phyloP scores from a whole-genome alignment of 495 filamentous ascomycete genomes.

The Ascodesmis nigricans region DNA sequence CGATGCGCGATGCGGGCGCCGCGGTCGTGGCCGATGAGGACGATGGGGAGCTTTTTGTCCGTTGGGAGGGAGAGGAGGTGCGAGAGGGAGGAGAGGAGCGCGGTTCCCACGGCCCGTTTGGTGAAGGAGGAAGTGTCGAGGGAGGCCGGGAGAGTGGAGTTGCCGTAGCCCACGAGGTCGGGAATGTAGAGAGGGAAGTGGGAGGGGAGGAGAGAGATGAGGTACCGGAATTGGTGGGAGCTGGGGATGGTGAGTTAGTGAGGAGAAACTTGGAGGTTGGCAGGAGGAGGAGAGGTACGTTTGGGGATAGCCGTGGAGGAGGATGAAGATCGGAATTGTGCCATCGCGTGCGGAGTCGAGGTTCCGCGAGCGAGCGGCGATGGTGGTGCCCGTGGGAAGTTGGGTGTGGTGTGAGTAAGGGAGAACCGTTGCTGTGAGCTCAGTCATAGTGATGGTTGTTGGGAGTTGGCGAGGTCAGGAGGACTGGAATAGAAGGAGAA shows the following conservation, averaged over 20 bases:
- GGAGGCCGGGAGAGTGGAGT: constrained; percentile 15
- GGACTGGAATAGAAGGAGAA: too few species aligned
- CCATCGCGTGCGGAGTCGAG: too few species aligned
- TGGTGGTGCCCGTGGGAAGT: too few species aligned
- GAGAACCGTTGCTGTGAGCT: too few species aligned
- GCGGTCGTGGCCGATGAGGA: constrained; percentile 28
- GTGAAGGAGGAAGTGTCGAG: constrained; percentile 19
- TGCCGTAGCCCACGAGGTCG: constrained; percentile 28
- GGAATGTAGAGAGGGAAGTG: constrained; percentile 23
- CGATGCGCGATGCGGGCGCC: constrained; percentile 29
- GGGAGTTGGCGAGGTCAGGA: too few species aligned
- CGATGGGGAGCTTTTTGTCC: constrained; percentile 1
- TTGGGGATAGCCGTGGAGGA: constrained; percentile 23
- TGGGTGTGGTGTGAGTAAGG: too few species aligned
- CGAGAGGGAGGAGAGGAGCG: constrained; percentile 20
- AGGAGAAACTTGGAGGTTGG: too few species aligned
- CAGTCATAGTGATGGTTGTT: too few species aligned
- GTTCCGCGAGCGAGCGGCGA: too few species aligned
- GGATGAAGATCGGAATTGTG: constrained; percentile 19
- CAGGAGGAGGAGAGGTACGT: too few species aligned
- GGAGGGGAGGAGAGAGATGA: constrained; percentile 13
- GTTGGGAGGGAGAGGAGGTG: constrained; percentile 1
- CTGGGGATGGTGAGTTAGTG: too few species aligned
- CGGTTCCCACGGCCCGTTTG: constrained; percentile 23
- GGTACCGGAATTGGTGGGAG: constrained; percentile 21